A percentile compares a stretch with the other conserved stretches of the same genome.
These are phyloP conservation scores for Phyllosticta paracitricarpa DNA, from an alignment of 2,329 filamentous ascomycete genomes.

Conservation along the genomic window DNA sequence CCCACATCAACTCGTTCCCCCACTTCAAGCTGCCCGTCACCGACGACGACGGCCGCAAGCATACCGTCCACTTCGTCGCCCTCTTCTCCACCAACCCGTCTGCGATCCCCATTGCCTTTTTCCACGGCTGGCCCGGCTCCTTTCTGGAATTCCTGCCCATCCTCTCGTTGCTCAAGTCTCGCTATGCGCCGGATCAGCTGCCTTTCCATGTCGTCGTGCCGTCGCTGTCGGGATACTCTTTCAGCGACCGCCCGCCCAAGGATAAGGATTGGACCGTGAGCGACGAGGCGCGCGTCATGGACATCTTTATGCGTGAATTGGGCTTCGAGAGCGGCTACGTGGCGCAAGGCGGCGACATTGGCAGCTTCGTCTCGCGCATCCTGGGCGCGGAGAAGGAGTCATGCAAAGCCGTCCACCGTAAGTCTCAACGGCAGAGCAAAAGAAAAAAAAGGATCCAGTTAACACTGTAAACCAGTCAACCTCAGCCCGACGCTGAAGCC, in stretches of 20 bases:
- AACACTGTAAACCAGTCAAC: background rate
- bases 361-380: conserved; percentile 33
- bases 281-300: conserved; percentile 36
- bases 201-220: conserved; percentile 51
- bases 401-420: conserved; percentile 36
- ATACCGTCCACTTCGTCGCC: conserved; percentile 44
- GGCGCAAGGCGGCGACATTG: conserved; percentile 49
- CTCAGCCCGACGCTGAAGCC: conserved; percentile 15
- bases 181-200: conserved; percentile 40
- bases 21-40: conserved; percentile 41
- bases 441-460: background rate
- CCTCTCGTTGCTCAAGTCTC: conserved; percentile 34
- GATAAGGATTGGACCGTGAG: conserved; percentile 34
- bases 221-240: conserved; percentile 46
- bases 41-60: conserved; percentile 24
- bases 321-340: conserved; percentile 46
- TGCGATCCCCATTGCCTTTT: conserved; percentile 43
- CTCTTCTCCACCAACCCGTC: conserved; percentile 45
- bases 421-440: background rate
- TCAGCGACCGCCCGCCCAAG: conserved; percentile 37
- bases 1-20: conserved; percentile 41
- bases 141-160: conserved; percentile 50
- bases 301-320: conserved; percentile 45
- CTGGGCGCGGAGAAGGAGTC: conserved; percentile 32
- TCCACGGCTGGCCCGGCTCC: conserved; percentile 49